Percentiles rank a stretch among this genome's conserved stretches.
phyloP scores from a whole-genome alignment of 768 basidiomycete species.

The Pulveroboletus sp. region DNA sequence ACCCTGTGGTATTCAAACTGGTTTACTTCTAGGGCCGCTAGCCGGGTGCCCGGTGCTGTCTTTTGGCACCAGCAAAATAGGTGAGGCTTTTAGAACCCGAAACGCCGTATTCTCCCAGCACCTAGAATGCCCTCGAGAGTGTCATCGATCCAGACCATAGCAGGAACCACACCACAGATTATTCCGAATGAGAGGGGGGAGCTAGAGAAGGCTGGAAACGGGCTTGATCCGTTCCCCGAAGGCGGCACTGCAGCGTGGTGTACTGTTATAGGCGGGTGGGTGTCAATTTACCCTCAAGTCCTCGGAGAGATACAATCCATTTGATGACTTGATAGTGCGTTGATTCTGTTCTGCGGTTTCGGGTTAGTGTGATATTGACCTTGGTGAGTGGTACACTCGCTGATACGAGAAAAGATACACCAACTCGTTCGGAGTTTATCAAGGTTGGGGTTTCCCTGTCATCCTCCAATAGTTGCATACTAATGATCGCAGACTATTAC shows the following conservation, averaged over 20 bases:
- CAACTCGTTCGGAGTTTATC: slow-evolving; percentile 39
- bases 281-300: neutral
- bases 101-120: neutral
- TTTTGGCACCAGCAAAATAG: neutral
- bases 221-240: slow-evolving; percentile 23
- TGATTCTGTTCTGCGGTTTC: slow-evolving; percentile 32
- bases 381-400: neutral
- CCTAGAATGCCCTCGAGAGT: slow-evolving; percentile 2
- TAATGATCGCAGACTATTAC: slow-evolving; percentile 34
- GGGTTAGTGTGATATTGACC: slow-evolving; percentile 17
- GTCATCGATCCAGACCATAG: neutral
- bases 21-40: too few relatives aligned
- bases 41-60: neutral
- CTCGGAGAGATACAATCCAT: neutral
- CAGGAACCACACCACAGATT: neutral
- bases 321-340: slow-evolving; percentile 16
- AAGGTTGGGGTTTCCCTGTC: slow-evolving; percentile 22
- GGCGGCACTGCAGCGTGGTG: slow-evolving; percentile 27
- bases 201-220: neutral
- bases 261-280: slow-evolving; percentile 22
- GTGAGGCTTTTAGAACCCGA: too few relatives aligned
- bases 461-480: neutral
- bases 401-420: slow-evolving; percentile 26
- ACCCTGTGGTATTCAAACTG: neutral
- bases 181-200: slow-evolving; percentile 1